Evolutionary conservation across 2,329 filamentous ascomycete genomes (phyloP).

Genomic region (Neopestalotiopsis rosae): DNA sequence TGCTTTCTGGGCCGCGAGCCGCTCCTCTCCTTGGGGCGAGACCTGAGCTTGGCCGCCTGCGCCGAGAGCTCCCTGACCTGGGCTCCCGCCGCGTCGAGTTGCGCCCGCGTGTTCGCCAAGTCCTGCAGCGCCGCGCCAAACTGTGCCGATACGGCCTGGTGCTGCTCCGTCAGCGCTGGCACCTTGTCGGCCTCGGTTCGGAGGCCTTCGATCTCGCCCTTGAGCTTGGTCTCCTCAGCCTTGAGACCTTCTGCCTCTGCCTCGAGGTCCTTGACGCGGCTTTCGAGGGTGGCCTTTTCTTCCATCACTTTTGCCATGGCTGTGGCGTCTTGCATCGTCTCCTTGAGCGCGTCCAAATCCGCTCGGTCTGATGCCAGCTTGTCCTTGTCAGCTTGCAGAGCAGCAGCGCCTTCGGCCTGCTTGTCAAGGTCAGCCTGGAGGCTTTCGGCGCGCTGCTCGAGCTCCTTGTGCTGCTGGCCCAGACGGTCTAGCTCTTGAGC

Average conservation of each 20-base stretch:
- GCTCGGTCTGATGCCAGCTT: conserved; percentile 23
- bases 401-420: conserved; percentile 18
- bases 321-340: conserved; percentile 30
- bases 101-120: conserved; percentile 21
- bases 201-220: conserved; percentile 16
- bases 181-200: conserved; percentile 28
- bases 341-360: conserved; percentile 22
- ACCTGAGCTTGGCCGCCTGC: conserved; percentile 23
- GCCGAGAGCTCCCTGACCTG: conserved; percentile 28
- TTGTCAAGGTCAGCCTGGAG: conserved; percentile 33
- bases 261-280: conserved; percentile 19
- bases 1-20: conserved; percentile 30
- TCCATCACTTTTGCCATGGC: conserved; percentile 24
- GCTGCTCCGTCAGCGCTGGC: conserved; percentile 28
- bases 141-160: conserved; percentile 25
- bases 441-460: conserved; percentile 29
- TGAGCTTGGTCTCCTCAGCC: conserved; percentile 25
- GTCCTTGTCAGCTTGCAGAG: conserved; percentile 21
- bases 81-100: conserved; percentile 10
- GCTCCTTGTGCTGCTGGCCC: conserved; percentile 29
- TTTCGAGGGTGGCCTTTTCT: conserved; percentile 31
- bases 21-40: conserved; percentile 30
- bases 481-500: conserved; percentile 32
- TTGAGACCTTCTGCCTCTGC: conserved; percentile 8
- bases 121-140: conserved; percentile 22